phyloP scores from a whole-genome alignment of 164 flowering plant species.

The Taxillus chinensis region DNA sequence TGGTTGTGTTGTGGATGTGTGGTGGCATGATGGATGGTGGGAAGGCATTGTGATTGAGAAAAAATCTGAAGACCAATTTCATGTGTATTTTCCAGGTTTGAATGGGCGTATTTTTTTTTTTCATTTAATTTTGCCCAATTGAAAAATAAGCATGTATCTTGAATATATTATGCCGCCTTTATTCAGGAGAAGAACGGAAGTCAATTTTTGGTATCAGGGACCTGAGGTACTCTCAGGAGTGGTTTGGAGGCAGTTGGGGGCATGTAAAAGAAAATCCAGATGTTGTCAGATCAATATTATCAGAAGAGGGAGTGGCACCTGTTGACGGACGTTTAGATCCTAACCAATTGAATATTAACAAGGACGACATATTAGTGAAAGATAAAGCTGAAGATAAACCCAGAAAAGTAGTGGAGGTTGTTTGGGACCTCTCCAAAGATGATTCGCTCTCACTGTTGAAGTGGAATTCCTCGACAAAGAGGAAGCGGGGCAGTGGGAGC shows the following conservation, averaged over 20 bases:
- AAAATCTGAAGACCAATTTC: constrained; percentile 31
- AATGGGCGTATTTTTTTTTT: background rate
- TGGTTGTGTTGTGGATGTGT: constrained; percentile 69
- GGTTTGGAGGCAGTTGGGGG: constrained; percentile 53
- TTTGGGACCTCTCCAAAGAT: constrained; percentile 42
- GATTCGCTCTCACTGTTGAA: constrained; percentile 33
- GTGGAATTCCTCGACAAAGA: constrained; percentile 57
- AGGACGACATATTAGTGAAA: background rate
- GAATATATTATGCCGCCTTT: background rate
- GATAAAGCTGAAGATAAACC: constrained; percentile 11
- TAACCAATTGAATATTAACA: background rate
- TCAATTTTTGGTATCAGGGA: constrained; percentile 20
- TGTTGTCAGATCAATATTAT: constrained; percentile 22
- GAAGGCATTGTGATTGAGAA: constrained; percentile 73
- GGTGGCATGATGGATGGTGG: constrained; percentile 97
- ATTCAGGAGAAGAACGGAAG: constrained; percentile 52
- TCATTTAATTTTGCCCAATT: background rate
- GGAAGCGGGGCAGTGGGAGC: constrained; percentile 26
- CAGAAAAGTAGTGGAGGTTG: background rate
- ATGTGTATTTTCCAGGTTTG: constrained; percentile 74
- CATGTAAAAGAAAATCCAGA: constrained; percentile 42
- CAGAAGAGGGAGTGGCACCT: constrained; percentile 1
- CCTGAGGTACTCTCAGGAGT: constrained; percentile 66
- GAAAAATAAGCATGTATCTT: background rate
- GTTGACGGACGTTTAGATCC: constrained; percentile 7